A percentile compares a stretch with the other conserved stretches of the same genome.
Conservation (phyloP, 345 rosid species). For the Viola odorata region DNA sequence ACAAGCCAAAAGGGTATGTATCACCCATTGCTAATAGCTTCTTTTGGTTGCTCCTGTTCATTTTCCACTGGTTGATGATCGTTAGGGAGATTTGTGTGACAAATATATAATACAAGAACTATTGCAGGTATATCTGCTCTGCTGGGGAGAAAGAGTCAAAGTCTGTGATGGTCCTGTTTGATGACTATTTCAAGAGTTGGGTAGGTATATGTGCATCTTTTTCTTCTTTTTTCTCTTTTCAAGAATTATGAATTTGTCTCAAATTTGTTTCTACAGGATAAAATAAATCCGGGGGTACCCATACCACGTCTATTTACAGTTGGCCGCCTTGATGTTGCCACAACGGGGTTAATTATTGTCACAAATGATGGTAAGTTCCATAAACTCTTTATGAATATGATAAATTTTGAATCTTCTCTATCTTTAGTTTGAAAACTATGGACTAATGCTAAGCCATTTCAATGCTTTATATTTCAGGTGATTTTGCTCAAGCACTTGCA, state of each 20-base stretch:
- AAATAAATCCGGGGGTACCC: conserved; percentile 61
- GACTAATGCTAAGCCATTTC: conserved; percentile 6
- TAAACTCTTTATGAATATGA: neutral
- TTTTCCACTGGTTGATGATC: neutral
- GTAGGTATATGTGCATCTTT: conserved; percentile 27
- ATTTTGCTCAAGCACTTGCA: conserved; percentile 76
- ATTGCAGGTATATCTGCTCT: conserved; percentile 84
- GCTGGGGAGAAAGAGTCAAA: conserved; percentile 75
- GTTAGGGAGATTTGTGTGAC: neutral
- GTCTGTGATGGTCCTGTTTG: conserved; percentile 64
- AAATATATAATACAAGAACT: neutral
- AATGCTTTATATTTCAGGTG: conserved; percentile 43
- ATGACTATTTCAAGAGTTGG: conserved; percentile 66
- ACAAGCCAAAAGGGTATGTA: conserved; percentile 96
- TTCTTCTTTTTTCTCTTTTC: neutral
- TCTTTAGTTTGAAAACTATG: neutral
- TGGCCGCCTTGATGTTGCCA: conserved; percentile 97
- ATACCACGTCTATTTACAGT: conserved; percentile 89
- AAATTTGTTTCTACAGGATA: conserved; percentile 39
- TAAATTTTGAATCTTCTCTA: neutral
- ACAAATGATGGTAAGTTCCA: conserved; percentile 71
- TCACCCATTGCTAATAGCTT: neutral
- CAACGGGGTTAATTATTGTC: conserved; percentile 73
- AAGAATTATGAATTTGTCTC: conserved; percentile 5
- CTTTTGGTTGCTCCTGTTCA: neutral